Percentiles rank a stretch among this genome's conserved stretches.
Evolutionary conservation across 2,329 filamentous ascomycete genomes (phyloP).

Genomic region (Fusarium clavum): DNA sequence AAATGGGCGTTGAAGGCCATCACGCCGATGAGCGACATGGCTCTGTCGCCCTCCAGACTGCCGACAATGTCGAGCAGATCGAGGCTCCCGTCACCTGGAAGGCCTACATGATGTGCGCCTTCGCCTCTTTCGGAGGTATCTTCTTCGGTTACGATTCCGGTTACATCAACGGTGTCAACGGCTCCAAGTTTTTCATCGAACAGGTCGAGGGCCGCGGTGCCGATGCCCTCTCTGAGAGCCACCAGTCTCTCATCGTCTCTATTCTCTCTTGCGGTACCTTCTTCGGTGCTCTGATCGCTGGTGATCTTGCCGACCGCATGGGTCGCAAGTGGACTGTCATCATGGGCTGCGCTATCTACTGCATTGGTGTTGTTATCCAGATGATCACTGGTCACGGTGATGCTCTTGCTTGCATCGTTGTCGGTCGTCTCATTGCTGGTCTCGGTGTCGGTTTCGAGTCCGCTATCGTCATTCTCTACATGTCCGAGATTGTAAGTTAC

Average conservation of each 20-base stretch:
- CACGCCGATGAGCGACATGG: slow-evolving; percentile 40
- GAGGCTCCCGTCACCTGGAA: slow-evolving; percentile 77
- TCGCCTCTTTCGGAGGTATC: slow-evolving; percentile 78
- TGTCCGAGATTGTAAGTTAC: slow-evolving; percentile 41
- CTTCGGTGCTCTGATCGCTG: slow-evolving; percentile 80
- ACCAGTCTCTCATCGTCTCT: slow-evolving; percentile 73
- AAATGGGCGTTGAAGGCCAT: slow-evolving; percentile 45
- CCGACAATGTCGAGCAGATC: slow-evolving; percentile 67
- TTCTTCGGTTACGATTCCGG: slow-evolving; percentile 85
- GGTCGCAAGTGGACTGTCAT: slow-evolving; percentile 80
- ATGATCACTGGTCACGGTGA: slow-evolving; percentile 39
- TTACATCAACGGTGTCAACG: slow-evolving; percentile 76
- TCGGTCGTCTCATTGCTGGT: slow-evolving; percentile 41
- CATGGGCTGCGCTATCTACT: slow-evolving; percentile 77
- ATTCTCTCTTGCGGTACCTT: slow-evolving; percentile 84
- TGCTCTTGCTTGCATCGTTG: slow-evolving; percentile 37
- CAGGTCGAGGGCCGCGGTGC: slow-evolving; percentile 59
- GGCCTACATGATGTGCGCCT: slow-evolving; percentile 76
- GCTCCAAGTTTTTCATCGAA: slow-evolving; percentile 62
- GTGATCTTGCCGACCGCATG: slow-evolving; percentile 80
- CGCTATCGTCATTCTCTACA: slow-evolving; percentile 43
- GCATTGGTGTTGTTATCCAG: slow-evolving; percentile 67
- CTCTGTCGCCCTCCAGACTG: slow-evolving; percentile 54
- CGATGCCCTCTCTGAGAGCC: slow-evolving; percentile 52
- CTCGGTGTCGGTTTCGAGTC: slow-evolving; percentile 42